Percentiles rank a stretch among this genome's conserved stretches.
phyloP scores from a whole-genome alignment of 805 yeast genomes.

The Lipomyces anomalus region DNA sequence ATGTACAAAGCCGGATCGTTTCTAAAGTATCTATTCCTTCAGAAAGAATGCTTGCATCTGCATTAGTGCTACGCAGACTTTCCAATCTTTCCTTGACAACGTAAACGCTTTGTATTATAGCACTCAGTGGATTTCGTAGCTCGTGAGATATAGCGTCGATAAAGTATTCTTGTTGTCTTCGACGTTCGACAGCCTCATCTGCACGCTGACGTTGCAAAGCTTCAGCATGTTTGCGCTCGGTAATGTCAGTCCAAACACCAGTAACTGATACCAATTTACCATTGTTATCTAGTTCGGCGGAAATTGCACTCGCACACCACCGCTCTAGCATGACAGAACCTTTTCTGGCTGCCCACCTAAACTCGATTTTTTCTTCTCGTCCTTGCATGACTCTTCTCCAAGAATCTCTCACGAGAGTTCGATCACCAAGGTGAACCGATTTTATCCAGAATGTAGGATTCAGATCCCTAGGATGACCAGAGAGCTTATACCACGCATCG shows the following conservation, averaged over 20 bases:
- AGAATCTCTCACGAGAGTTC: constrained; percentile 15
- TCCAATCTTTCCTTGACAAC: constrained; percentile 85
- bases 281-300: constrained; percentile 22
- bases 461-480: constrained; percentile 13
- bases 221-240: constrained; percentile 22
- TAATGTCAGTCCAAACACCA: constrained; percentile 23
- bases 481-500: constrained; percentile 21
- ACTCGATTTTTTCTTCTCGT: constrained; percentile 17
- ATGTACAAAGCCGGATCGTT: constrained; percentile 19
- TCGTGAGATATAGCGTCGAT: constrained; percentile 92
- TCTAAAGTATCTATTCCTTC: constrained; percentile 69
- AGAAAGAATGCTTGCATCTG: constrained; percentile 63
- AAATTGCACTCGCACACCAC: constrained; percentile 22
- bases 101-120: constrained; percentile 91
- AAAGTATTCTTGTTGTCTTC: constrained; percentile 38
- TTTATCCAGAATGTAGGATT: constrained; percentile 24
- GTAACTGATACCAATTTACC: constrained; percentile 13
- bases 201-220: constrained; percentile 23
- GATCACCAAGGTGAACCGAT: constrained; percentile 24
- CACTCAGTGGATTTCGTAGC: constrained; percentile 90
- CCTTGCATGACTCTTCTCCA: constrained; percentile 23
- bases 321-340: constrained; percentile 16
- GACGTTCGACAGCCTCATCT: constrained; percentile 22
- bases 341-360: constrained; percentile 18
- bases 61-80: constrained; percentile 39